phyloP scores from a whole-genome alignment of 2,329 filamentous ascomycete species.

The Cordyceps farinosa region DNA sequence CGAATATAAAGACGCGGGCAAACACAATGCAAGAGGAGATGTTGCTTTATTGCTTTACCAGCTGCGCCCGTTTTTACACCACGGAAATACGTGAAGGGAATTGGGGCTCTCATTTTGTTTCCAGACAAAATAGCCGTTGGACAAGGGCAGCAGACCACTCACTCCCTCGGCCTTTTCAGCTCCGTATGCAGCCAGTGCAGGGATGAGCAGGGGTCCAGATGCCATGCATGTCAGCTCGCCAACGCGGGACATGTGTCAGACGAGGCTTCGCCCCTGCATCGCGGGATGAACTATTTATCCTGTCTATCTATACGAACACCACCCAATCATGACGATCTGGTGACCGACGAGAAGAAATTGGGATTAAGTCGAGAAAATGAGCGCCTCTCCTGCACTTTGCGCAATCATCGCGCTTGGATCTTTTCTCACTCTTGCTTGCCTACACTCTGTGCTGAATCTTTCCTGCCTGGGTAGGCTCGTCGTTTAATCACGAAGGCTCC shows the following conservation, averaged over 20 bases:
- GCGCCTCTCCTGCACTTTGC: background rate
- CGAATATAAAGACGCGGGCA: no score
- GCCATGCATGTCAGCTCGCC: constrained; percentile 2
- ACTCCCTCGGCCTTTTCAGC: background rate
- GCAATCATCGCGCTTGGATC: no score
- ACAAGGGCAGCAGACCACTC: background rate
- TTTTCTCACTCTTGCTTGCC: no score
- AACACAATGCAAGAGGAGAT: no score
- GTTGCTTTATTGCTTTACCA: background rate
- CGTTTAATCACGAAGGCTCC: no score
- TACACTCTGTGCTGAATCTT: no score
- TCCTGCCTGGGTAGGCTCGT: no score
- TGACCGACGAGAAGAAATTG: background rate
- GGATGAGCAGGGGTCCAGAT: background rate
- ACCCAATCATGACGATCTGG: background rate
- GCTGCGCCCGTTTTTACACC: background rate
- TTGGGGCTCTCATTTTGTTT: background rate
- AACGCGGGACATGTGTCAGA: background rate
- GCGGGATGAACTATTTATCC: no score
- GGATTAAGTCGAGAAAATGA: background rate
- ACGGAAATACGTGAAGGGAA: background rate
- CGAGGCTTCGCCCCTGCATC: background rate
- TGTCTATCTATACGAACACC: background rate
- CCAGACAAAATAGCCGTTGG: background rate
- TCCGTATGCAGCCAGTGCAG: background rate